Conservation (phyloP, 2,329 filamentous ascomycete species). For the Xylariaceae sp. region DNA sequence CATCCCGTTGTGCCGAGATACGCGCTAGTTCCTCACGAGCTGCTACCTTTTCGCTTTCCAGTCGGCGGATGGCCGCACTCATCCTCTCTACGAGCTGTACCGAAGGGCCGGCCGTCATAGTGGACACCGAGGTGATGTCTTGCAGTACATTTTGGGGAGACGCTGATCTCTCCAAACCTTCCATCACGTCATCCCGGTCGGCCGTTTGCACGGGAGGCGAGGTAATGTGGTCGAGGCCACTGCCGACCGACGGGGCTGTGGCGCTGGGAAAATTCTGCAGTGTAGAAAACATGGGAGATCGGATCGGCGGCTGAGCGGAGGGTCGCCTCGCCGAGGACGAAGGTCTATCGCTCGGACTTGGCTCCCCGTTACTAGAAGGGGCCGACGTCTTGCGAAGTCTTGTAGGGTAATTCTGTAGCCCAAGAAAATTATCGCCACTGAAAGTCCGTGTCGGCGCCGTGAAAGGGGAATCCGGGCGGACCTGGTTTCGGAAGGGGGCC, state of each 20-base stretch:
- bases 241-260: conserved; percentile 45
- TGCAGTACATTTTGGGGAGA: conserved; percentile 70
- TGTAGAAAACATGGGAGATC: conserved; percentile 41
- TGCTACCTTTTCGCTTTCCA: conserved; percentile 89
- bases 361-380: conserved; percentile 49
- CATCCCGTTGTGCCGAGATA: conserved; percentile 82
- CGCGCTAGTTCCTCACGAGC: conserved; percentile 82
- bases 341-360: conserved; percentile 36
- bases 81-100: conserved; percentile 96
- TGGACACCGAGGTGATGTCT: conserved; percentile 86
- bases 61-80: conserved; percentile 84
- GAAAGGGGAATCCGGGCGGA: conserved; percentile 55
- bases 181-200: conserved; percentile 48
- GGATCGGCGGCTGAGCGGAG: conserved; percentile 46
- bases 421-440: conserved; percentile 51
- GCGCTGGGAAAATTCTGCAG: conserved; percentile 35
- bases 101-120: conserved; percentile 83
- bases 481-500: conserved; percentile 43
- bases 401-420: conserved; percentile 41
- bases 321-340: conserved; percentile 45
- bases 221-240: conserved; percentile 45
- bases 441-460: conserved; percentile 48
- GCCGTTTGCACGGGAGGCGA: conserved; percentile 43
- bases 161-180: conserved; percentile 53
- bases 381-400: conserved; percentile 48